Percentiles rank a stretch among this genome's conserved stretches.
These are phyloP conservation scores for Phytophthora sansomeana DNA, from an alignment of 352 stramenopile genomes.

Conservation along the genomic window DNA sequence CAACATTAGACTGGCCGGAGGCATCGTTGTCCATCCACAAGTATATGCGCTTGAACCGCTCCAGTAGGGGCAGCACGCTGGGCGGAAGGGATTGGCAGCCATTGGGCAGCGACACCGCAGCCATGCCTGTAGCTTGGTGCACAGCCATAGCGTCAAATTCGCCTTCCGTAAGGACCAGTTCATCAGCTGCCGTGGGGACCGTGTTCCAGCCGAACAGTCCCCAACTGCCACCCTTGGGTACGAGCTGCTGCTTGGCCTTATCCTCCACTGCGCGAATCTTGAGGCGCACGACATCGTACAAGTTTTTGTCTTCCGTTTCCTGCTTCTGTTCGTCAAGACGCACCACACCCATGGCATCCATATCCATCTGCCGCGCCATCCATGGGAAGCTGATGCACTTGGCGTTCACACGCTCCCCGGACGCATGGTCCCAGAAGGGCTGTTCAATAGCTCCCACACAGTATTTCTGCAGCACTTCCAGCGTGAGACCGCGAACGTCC, in stretches of 20 bases:
- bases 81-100: constrained; percentile 96
- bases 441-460: constrained; percentile 90
- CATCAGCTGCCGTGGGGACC: constrained; percentile 81
- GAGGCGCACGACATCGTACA: constrained; percentile 81
- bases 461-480: constrained; percentile 88
- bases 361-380: constrained; percentile 91
- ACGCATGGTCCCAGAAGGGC: constrained; percentile 74
- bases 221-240: constrained; percentile 95
- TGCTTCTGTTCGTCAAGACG: constrained; percentile 43
- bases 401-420: constrained; percentile 53
- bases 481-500: constrained; percentile 66
- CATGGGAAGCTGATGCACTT: constrained; percentile 97
- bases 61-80: constrained; percentile 95
- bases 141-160: constrained; percentile 98
- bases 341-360: constrained; percentile 84
- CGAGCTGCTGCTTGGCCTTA: constrained; percentile 88
- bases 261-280: constrained; percentile 89
- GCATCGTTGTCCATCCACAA: constrained; percentile 99
- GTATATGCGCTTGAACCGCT: constrained; percentile 97
- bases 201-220: constrained; percentile 99
- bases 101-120: constrained; percentile 97
- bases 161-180: constrained; percentile 98
- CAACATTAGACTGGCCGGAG: constrained; percentile 93
- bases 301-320: constrained; percentile 66
- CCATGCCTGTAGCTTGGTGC: constrained; percentile 94